Evolutionary conservation across 1,284 basidiomycete genomes (phyloP).

Genomic region (Cryptococcus neoformans): DNA sequence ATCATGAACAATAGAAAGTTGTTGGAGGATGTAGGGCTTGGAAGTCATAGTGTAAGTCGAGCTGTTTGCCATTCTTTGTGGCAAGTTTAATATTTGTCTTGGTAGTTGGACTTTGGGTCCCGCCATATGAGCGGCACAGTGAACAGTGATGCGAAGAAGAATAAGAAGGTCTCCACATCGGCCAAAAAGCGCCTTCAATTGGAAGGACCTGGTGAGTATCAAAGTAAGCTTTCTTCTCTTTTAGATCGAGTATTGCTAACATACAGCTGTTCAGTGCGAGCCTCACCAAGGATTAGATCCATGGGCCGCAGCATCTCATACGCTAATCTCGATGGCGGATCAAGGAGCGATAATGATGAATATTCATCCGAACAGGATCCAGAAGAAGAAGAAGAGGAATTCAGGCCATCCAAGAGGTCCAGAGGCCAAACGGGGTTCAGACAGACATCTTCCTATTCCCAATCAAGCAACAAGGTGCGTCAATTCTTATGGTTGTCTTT

Average conservation of each 20-base stretch:
- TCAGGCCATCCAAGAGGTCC: conserved; percentile 28
- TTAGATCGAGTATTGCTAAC: conserved; percentile 8
- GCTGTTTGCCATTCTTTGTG: background rate
- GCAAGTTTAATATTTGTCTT: background rate
- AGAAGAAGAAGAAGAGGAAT: conserved; percentile 37
- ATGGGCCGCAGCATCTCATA: conserved; percentile 38
- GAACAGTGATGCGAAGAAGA: background rate
- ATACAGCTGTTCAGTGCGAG: conserved; percentile 22
- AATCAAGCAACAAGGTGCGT: background rate
- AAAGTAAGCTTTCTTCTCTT: conserved; percentile 2
- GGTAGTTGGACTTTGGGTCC: conserved; percentile 11
- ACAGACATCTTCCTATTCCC: conserved; percentile 9
- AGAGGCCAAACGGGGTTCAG: conserved; percentile 19
- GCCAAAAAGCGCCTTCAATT: conserved; percentile 25
- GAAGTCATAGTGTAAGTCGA: conserved; percentile 19
- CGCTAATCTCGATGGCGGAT: conserved; percentile 33
- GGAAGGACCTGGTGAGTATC: conserved; percentile 27
- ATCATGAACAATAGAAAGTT: conserved; percentile 40
- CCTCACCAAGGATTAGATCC: conserved; percentile 39
- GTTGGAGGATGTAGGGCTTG: conserved; percentile 37
- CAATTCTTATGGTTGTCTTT: too few species aligned
- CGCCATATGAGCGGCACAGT: conserved; percentile 7
- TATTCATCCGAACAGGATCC: conserved; percentile 23
- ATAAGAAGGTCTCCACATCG: conserved; percentile 22
- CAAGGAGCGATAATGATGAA: conserved; percentile 17